Conservation (phyloP, 441 rosid species). For the Pelargonium myrrhifolium region DNA sequence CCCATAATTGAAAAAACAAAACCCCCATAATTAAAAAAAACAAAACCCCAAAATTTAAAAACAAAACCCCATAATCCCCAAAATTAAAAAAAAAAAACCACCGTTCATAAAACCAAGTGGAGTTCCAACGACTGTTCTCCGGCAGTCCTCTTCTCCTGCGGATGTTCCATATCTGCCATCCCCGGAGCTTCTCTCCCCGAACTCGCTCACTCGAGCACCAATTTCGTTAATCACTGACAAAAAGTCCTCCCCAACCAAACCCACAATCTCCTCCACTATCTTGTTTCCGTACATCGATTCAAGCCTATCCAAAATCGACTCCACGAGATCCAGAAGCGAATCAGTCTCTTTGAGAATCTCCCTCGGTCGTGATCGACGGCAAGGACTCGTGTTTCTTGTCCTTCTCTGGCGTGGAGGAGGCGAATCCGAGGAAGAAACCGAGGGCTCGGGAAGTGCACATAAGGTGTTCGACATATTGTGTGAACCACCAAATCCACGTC, state of each 20-base stretch:
- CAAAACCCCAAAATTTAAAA: no score
- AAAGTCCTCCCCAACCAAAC: slow-evolving; percentile 48
- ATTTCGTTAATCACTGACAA: slow-evolving; percentile 45
- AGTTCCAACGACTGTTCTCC: no score
- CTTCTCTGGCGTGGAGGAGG: slow-evolving; percentile 38
- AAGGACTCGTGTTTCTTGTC: slow-evolving; percentile 48
- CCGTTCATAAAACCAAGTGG: no score
- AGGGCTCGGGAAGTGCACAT: slow-evolving; percentile 50
- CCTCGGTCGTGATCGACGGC: slow-evolving; percentile 36
- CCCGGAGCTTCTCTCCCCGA: slow-evolving; percentile 45
- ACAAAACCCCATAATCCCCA: no score
- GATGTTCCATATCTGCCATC: no score
- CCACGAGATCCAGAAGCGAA: slow-evolving; percentile 41
- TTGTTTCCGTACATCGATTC: slow-evolving; percentile 26
- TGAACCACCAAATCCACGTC: slow-evolving; percentile 82
- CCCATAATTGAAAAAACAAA: no score
- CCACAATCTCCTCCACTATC: slow-evolving; percentile 31
- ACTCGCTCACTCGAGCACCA: slow-evolving; percentile 47
- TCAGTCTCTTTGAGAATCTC: slow-evolving; percentile 48
- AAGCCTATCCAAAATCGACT: slow-evolving; percentile 47
- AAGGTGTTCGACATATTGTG: slow-evolving; percentile 55
- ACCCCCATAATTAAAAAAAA: no score
- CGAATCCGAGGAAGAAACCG: slow-evolving; percentile 57
- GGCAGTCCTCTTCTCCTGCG: no score
- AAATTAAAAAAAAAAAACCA: no score